Base-by-base conservation (phyloP, 805 yeast genomes). In the Yamadazyma kitorensis region DNA sequence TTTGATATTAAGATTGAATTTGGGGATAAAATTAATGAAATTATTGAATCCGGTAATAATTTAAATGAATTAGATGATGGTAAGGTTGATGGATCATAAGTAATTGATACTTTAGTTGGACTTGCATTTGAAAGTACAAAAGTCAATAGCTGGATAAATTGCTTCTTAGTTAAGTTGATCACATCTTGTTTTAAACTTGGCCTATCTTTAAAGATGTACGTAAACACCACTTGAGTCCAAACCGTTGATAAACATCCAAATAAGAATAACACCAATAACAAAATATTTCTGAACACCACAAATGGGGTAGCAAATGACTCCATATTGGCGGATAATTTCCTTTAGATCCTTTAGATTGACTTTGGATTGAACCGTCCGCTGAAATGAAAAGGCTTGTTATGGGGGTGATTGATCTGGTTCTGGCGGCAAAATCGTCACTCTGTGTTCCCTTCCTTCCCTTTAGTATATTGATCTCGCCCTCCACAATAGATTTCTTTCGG, bases 1-100 rank as follows among this genome's bases (percentile, higher is more conserved):
- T 91, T 91, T n/a, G 93, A 77, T 22, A 89, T 80, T 29, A 82
- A 55, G 2, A 91, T 71, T 0, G 85, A 70, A 24, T 78, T 71
- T 14, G 74, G 74, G 6, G 66, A 55, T 27, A 81, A 48, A 9
- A 46, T 38, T 15, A 48, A 49, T 13, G 44, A 50, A 29, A 49
- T 35, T 27, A 49, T 43, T n/a, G 54, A 55, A 8, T 35, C 48
- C 39, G 49, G 8, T 57, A 63, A 31, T 42, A 57, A 37, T 61
- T 59, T 18, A 67, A 54, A 51, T 13, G 35, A 25, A 17, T 44
- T 37, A n/a, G 39, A 31, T n/a, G 31, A 27, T 14, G 54, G 47
- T 11, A 41, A 33, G 10, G 34, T 47, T 5, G 63, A 35, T 17
- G 59, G 54, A 43, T 69, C 76, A 29, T 72, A 70, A 0, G 84